Evolutionary conservation across 768 basidiomycete species (phyloP).

Genomic region (Pulveroboletus sp.): DNA sequence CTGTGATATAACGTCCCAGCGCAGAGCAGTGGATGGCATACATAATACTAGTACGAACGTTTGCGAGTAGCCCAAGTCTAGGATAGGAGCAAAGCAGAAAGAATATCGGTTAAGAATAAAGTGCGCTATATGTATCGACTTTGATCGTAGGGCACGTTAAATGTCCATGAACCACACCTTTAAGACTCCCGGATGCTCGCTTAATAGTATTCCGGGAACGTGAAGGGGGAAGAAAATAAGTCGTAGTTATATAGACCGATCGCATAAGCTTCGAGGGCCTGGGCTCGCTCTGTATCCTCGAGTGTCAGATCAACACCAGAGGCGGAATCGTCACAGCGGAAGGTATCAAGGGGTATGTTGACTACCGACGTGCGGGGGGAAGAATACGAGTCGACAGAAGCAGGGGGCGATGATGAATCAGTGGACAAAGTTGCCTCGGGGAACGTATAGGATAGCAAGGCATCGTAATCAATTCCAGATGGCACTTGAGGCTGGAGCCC

Average conservation of each 20-base stretch:
- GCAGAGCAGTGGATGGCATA: no score
- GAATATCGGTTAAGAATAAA: no score
- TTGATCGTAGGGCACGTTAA: background rate
- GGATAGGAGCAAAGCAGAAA: no score
- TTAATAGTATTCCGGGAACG: constrained; percentile 19
- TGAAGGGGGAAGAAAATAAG: constrained; percentile 17
- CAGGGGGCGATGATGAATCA: constrained; percentile 1
- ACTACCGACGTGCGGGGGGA: background rate
- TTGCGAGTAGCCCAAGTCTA: no score
- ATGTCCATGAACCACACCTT: background rate
- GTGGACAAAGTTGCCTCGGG: background rate
- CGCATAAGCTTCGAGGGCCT: constrained; percentile 29
- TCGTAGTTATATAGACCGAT: constrained; percentile 28
- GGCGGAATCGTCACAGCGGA: background rate
- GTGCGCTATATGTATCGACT: no score
- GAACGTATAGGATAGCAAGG: background rate
- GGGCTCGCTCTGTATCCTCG: constrained; percentile 24
- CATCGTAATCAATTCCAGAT: background rate
- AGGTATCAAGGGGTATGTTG: constrained; percentile 2
- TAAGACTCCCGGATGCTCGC: background rate
- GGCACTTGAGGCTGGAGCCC: background rate
- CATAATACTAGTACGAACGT: no score
- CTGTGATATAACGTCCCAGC: no score
- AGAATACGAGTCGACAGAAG: background rate
- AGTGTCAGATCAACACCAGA: constrained; percentile 4